Evolutionary conservation across 352 stramenopile genomes (phyloP).

Genomic region (Globisporangium nodosum): DNA sequence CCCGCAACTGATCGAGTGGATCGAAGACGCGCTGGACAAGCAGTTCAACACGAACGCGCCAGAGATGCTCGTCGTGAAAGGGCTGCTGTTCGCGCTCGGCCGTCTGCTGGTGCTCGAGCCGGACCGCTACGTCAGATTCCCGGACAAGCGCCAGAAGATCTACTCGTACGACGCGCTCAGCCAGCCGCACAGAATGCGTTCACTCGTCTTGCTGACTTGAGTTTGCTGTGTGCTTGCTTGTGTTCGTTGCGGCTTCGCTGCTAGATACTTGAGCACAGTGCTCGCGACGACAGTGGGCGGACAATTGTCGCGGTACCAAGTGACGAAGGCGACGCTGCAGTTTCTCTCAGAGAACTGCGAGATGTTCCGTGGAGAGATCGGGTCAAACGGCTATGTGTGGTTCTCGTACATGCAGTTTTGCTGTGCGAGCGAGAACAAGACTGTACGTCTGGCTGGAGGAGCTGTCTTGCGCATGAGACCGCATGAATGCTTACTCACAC

Average conservation of each 20-base stretch:
- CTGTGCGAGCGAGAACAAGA: constrained; percentile 64
- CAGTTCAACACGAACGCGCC: constrained; percentile 60
- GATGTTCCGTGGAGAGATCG: constrained; percentile 49
- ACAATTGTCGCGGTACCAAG: constrained; percentile 60
- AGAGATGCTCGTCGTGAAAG: constrained; percentile 74
- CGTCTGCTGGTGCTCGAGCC: constrained; percentile 46
- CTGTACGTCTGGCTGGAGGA: constrained; percentile 22
- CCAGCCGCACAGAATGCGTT: too few relatives aligned
- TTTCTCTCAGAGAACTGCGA: constrained; percentile 43
- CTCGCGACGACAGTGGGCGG: constrained; percentile 54
- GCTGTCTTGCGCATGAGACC: background rate
- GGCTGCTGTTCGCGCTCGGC: constrained; percentile 54
- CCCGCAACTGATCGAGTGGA: constrained; percentile 45
- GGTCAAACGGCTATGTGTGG: constrained; percentile 39
- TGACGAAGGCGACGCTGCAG: constrained; percentile 51
- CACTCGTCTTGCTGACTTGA: too few relatives aligned
- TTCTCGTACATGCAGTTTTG: constrained; percentile 75
- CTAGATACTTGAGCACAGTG: constrained; percentile 53
- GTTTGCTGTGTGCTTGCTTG: constrained; percentile 2
- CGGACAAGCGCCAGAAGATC: constrained; percentile 41
- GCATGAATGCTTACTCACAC: background rate
- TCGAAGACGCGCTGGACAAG: constrained; percentile 66
- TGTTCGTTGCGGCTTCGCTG: background rate
- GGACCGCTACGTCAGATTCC: constrained; percentile 35
- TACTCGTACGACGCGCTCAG: constrained; percentile 41